A percentile compares a stretch with the other conserved stretches of the same genome.
These are phyloP conservation scores for Sextonia rubra DNA, from an alignment of 164 flowering plant genomes.

Conservation along the genomic window DNA sequence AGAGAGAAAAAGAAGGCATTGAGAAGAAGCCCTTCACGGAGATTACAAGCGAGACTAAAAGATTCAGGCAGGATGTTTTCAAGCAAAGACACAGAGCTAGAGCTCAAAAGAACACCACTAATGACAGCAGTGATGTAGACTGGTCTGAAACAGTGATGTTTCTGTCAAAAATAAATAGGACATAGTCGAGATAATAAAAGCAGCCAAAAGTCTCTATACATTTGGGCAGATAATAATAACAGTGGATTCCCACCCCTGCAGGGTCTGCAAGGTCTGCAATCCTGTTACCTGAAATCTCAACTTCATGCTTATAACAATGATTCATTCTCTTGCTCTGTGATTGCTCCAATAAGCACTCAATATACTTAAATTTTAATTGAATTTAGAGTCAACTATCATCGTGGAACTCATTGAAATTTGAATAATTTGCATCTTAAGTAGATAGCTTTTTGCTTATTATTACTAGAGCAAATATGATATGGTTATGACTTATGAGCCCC, in stretches of 20 bases:
- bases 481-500: no score
- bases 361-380: no score
- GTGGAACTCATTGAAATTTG: no score
- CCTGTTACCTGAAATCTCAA: neutral
- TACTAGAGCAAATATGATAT: no score
- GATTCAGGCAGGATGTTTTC: slow-evolving; percentile 61
- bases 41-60: slow-evolving; percentile 54
- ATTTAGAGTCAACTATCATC: no score
- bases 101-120: slow-evolving; percentile 21
- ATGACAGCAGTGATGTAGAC: no score
- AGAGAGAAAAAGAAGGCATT: slow-evolving; percentile 48
- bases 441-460: no score
- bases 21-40: slow-evolving; percentile 56
- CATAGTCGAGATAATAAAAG: neutral
- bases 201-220: neutral
- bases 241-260: no score
- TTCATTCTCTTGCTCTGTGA: neutral
- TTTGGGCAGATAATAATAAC: neutral
- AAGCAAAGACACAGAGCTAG: slow-evolving; percentile 58
- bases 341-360: no score
- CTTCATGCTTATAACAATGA: neutral
- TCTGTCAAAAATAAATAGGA: neutral
- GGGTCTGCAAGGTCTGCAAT: no score
- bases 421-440: no score
- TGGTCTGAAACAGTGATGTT: neutral